Conservation (phyloP, 1,284 basidiomycete genomes). For the Cryptococcus wingfieldii region DNA sequence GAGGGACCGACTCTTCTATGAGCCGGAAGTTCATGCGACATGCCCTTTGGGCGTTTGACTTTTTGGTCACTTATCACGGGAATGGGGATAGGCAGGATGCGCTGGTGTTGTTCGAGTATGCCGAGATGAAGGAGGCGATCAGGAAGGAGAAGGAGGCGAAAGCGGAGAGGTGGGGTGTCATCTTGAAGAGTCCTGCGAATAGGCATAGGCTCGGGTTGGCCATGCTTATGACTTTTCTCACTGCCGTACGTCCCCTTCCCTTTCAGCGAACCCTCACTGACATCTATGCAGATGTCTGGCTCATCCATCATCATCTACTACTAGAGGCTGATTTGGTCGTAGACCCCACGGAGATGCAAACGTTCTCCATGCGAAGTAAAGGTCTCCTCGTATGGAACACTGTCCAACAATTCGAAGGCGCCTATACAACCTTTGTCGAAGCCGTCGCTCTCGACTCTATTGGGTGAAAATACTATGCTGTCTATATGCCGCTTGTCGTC, state of each 20-base stretch:
- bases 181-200: constrained; percentile 36
- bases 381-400: constrained; percentile 50
- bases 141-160: constrained; percentile 57
- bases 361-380: constrained; percentile 47
- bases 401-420: constrained; percentile 32
- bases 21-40: too few relatives aligned
- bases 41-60: constrained; percentile 55
- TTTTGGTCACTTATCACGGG: constrained; percentile 75
- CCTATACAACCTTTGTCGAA: constrained; percentile 44
- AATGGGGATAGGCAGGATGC: constrained; percentile 60
- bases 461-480: constrained; percentile 46
- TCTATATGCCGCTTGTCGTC: constrained; percentile 44
- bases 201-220: constrained; percentile 44
- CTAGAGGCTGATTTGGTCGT: constrained; percentile 32
- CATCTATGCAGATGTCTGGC: constrained; percentile 7
- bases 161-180: constrained; percentile 43
- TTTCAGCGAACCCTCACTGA: neutral
- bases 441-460: constrained; percentile 47
- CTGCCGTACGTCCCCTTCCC: constrained; percentile 13
- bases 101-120: constrained; percentile 70
- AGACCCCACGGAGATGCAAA: constrained; percentile 48
- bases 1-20: too few relatives aligned
- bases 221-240: constrained; percentile 44
- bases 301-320: constrained; percentile 49
- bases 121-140: constrained; percentile 73